phyloP scores from a whole-genome alignment of 140 eudicot genomes.

The Oenanthe javanica region DNA sequence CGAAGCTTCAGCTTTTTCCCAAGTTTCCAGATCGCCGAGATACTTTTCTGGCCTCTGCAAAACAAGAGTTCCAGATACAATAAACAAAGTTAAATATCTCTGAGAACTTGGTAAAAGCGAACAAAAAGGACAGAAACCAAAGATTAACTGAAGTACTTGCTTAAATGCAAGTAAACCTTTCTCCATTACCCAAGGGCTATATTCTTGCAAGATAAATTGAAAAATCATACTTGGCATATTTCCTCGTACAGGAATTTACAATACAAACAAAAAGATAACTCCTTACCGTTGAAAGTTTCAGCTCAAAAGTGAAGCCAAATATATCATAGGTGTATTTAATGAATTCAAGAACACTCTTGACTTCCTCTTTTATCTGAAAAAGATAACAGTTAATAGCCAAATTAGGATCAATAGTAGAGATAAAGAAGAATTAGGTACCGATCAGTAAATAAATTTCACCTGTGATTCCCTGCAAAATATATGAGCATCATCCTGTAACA shows the following conservation, averaged over 20 bases:
- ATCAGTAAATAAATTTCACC: constrained; percentile 31
- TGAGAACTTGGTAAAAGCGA: not conserved
- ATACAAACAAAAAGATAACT: not conserved
- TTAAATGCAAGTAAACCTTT: too few species aligned
- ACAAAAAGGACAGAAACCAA: too few species aligned
- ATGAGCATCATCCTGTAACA: constrained; percentile 94
- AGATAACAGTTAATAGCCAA: constrained; percentile 13
- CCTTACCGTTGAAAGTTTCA: constrained; percentile 89
- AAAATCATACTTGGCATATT: not conserved
- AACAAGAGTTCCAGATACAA: not conserved
- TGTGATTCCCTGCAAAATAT: constrained; percentile 97
- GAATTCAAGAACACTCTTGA: constrained; percentile 66
- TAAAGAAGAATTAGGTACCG: not conserved
- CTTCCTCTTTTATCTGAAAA: constrained; percentile 93
- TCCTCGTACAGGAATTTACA: not conserved
- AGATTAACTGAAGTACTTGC: too few species aligned
- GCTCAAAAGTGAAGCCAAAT: constrained; percentile 89
- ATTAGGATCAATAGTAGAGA: not conserved
- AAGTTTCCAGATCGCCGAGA: constrained; percentile 80
- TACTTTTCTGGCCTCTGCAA: constrained; percentile 91
- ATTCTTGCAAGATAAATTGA: not conserved
- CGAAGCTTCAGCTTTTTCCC: constrained; percentile 90
- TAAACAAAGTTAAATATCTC: not conserved
- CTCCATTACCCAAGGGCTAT: too few species aligned
- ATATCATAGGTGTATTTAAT: constrained; percentile 51